Evolutionary conservation across 331 rosid species (phyloP), one percentile per base, ranked within the genome.

Genomic region (Saraca asoca): DNA sequence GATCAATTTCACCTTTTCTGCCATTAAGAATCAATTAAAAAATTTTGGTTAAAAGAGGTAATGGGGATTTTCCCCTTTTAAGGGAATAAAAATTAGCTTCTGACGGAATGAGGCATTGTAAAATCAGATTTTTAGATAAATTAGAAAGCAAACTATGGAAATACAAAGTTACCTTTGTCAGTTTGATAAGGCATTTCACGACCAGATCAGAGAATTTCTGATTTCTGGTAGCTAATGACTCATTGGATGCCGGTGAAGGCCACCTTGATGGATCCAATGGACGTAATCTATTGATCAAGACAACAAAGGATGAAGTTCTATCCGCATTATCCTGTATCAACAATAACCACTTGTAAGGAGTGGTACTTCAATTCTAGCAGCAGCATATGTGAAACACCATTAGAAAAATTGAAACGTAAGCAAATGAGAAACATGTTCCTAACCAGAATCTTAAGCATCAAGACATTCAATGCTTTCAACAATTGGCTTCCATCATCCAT

Each of bases 401-500:
- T 41, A 35, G 19, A 24, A 37, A 5, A 19, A 46, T 24, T 50
- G 24, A 34, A 4, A 10, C 2, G 9, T 46, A 1, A 29, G 10
- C 37, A 37, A 10, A 13, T 11, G 34, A 67, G 70, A 46, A 37
- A 8, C 5, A 42, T 46, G 62, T 46, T 70, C 60, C 63, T 69
- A 58, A 94, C 98, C 90, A 94, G 79, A 79, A 94, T 94, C 86
- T 94, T 94, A 66, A 94, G 90, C 98, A 94, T 94, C 87, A 94
- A 80, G 35, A 94, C 98, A 59, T 94, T 94, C 80, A 94, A 71
- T 41, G 98, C 98, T 86, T 94, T 94, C 72, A 94, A 72, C 69
- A 94, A 87, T 78, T 94, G 98, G 78, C 98, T 88, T 60, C 98
- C 98, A 77, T 88, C 98, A 74, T 94, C 98, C 97, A 94, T 90